These are phyloP conservation scores for Sideroxylon spinosum DNA, from an alignment of 179 eudicot species.

Conservation along the genomic window DNA sequence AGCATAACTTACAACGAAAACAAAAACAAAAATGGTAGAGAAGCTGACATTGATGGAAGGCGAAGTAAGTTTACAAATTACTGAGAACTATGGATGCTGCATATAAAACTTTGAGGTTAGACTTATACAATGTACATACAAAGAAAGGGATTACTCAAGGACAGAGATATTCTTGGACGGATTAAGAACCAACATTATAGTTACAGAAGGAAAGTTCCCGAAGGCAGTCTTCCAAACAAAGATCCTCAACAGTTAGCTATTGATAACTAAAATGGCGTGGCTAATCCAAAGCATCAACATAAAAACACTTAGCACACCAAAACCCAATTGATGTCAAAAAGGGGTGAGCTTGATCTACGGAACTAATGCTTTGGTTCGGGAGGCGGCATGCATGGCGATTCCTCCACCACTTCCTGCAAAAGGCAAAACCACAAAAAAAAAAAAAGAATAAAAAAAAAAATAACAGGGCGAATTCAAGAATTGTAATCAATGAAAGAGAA, in stretches of 20 bases:
- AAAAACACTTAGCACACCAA: not conserved
- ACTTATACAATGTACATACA: slow-evolving; percentile 39
- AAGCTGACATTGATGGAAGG: not conserved
- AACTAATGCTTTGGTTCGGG: slow-evolving; percentile 76
- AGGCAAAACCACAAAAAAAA: slow-evolving; percentile 4
- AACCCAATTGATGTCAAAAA: slow-evolving; percentile 22
- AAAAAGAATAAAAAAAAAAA: not conserved
- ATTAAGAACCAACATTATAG: not conserved
- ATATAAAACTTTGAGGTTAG: slow-evolving; percentile 2
- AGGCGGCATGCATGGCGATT: slow-evolving; percentile 59
- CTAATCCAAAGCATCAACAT: slow-evolving; percentile 17
- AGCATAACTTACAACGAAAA: not conserved
- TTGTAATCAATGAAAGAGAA: too few relatives aligned
- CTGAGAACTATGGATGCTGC: slow-evolving; percentile 9
- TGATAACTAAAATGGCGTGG: slow-evolving; percentile 10
- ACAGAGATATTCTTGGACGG: slow-evolving; percentile 19
- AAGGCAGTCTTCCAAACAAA: slow-evolving; percentile 2
- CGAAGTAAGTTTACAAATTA: slow-evolving; percentile 1
- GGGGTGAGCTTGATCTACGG: slow-evolving; percentile 73
- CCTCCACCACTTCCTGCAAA: slow-evolving; percentile 62
- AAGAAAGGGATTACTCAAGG: slow-evolving; percentile 11
- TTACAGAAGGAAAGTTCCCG: not conserved
- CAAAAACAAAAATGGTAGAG: not conserved
- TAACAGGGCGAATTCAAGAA: too few relatives aligned
- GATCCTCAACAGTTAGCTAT: slow-evolving; percentile 4